phyloP scores from a whole-genome alignment of 192 early-diverging fungal species.

The Coemansia sp. region DNA sequence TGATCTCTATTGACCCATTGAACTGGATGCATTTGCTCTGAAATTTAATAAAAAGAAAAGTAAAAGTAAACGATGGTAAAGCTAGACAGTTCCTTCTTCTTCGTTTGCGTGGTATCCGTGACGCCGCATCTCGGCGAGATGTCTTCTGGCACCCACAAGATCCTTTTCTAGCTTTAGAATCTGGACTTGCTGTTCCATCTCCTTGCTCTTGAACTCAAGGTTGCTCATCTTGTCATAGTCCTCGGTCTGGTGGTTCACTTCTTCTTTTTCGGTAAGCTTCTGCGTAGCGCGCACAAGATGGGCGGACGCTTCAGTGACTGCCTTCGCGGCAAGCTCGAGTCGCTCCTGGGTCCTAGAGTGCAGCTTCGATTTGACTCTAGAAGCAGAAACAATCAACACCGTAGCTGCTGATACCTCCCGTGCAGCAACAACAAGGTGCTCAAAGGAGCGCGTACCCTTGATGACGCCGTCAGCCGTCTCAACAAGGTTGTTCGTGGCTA shows the following conservation, averaged over 20 bases:
- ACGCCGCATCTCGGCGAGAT: conserved; percentile 91
- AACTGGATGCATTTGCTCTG: neutral
- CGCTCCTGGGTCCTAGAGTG: conserved; percentile 91
- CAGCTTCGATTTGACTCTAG: conserved; percentile 89
- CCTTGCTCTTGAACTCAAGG: conserved; percentile 92
- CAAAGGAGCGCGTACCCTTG: conserved; percentile 80
- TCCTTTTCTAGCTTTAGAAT: conserved; percentile 96
- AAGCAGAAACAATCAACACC: conserved; percentile 94
- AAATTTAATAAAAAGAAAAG: neutral
- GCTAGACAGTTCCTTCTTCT: conserved; percentile 29
- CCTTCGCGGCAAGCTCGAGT: conserved; percentile 91
- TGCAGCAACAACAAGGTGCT: conserved; percentile 97
- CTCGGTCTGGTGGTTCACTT: conserved; percentile 57
- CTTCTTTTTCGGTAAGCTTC: conserved; percentile 70
- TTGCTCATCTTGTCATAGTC: conserved; percentile 76
- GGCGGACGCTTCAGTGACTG: conserved; percentile 88
- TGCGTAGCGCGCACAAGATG: conserved; percentile 91
- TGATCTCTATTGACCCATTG: neutral
- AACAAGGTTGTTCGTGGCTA: conserved; percentile 90
- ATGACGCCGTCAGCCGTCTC: conserved; percentile 96
- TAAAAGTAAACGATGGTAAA: neutral
- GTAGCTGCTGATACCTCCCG: conserved; percentile 96
- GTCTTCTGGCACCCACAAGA: conserved; percentile 76
- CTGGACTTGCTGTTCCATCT: conserved; percentile 98
- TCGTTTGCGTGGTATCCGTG: conserved; percentile 68